These are phyloP conservation scores for Gossypium anomalum DNA, from an alignment of 345 rosid species.

Conservation along the genomic window DNA sequence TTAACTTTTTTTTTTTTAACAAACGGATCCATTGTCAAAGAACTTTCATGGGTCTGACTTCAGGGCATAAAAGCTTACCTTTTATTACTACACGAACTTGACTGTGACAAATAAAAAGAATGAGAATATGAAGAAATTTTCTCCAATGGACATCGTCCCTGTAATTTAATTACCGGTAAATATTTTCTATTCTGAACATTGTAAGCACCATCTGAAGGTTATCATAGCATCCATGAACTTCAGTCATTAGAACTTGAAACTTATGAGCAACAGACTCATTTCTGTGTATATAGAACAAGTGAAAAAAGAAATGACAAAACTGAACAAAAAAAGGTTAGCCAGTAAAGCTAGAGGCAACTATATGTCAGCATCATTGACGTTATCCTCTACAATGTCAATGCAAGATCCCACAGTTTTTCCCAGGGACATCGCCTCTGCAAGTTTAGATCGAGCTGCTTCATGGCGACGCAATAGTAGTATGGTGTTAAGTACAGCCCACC, in stretches of 20 bases:
- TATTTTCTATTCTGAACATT: no score
- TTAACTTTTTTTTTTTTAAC: no score
- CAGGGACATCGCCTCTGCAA: conserved; percentile 66
- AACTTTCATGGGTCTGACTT: background rate
- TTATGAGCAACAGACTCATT: background rate
- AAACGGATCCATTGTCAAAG: conserved; percentile 3
- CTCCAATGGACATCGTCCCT: no score
- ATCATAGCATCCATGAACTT: background rate
- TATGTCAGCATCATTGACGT: conserved; percentile 44
- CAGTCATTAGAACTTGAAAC: background rate
- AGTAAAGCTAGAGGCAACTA: conserved; percentile 16
- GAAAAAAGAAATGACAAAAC: background rate
- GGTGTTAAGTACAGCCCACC: conserved; percentile 86
- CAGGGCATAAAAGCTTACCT: no score
- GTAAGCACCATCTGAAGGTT: no score
- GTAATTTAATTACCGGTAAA: no score
- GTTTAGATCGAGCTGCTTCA: conserved; percentile 52
- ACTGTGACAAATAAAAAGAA: no score
- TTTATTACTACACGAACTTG: no score
- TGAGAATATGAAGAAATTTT: no score
- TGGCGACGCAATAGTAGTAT: conserved; percentile 71
- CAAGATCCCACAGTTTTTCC: conserved; percentile 70
- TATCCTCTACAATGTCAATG: conserved; percentile 51
- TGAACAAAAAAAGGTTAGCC: background rate
- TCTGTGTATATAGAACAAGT: background rate